These are phyloP conservation scores for Pleurotus tuoliensis DNA, from an alignment of 768 basidiomycete species.

Conservation along the genomic window DNA sequence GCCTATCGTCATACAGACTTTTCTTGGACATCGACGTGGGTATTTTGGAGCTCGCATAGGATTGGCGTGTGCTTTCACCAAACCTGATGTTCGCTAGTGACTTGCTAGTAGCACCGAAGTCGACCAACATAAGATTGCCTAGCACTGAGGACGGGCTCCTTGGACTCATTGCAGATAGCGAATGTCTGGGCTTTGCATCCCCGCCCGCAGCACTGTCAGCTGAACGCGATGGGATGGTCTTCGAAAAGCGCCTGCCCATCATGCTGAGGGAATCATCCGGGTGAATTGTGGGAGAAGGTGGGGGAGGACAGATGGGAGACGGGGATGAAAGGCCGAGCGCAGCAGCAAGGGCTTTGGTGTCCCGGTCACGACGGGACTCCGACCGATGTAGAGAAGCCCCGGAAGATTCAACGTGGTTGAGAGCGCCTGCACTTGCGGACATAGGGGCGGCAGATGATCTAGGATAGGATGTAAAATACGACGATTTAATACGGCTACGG, in stretches of 20 bases:
- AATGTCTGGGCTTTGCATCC: conserved; percentile 4
- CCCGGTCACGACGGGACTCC: conserved; percentile 13
- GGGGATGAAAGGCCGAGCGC: conserved; percentile 36
- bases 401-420: conserved; percentile 36
- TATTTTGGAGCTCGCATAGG: not conserved
- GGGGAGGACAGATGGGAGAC: conserved; percentile 27
- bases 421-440: conserved; percentile 22
- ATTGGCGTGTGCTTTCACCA: conserved; percentile 7
- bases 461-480: conserved; percentile 58
- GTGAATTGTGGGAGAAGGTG: conserved; percentile 57
- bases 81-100: conserved; percentile 22
- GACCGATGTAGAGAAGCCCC: conserved; percentile 6
- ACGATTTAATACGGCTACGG: conserved; percentile 64
- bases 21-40: conserved; percentile 9
- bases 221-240: not conserved
- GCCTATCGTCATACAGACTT: conserved; percentile 45
- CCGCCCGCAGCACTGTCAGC: not conserved
- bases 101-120: conserved; percentile 41
- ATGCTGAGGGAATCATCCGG: conserved; percentile 73
- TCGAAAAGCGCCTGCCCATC: conserved; percentile 17
- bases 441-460: conserved; percentile 43
- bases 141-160: conserved; percentile 39
- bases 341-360: conserved; percentile 31
- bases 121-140: conserved; percentile 61
- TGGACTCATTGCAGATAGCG: conserved; percentile 25